phyloP scores from a whole-genome alignment of 129 eudicot species.

The Heracleum sosnowskyi region DNA sequence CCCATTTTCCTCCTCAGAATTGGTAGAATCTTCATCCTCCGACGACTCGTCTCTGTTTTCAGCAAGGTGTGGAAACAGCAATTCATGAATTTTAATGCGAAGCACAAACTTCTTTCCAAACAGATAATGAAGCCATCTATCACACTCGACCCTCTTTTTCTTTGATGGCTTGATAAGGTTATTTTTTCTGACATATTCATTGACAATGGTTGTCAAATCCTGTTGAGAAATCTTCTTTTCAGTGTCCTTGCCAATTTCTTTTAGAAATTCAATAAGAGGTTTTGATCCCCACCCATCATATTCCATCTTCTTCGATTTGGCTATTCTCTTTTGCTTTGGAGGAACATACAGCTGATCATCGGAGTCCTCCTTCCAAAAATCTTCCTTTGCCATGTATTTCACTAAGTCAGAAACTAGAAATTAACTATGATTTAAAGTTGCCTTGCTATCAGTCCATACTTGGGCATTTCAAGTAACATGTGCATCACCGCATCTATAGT shows the following conservation, averaged over 20 bases:
- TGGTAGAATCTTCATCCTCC: conserved; percentile 41
- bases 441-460: neutral
- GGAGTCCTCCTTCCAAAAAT: conserved; percentile 48
- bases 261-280: conserved; percentile 64
- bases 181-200: conserved; percentile 36
- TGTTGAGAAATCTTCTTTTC: conserved; percentile 36
- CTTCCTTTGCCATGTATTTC: conserved; percentile 31
- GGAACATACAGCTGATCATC: conserved; percentile 15
- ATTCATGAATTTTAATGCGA: conserved; percentile 49
- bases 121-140: conserved; percentile 50
- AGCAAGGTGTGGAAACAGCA: conserved; percentile 60
- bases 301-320: conserved; percentile 46
- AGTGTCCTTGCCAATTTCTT: conserved; percentile 59
- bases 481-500: neutral
- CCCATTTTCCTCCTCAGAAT: conserved; percentile 33
- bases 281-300: conserved; percentile 84
- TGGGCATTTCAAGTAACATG: neutral
- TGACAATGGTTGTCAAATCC: conserved; percentile 50
- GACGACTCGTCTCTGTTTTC: conserved; percentile 56
- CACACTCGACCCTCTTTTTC: conserved; percentile 69
- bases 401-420: conserved; percentile 12
- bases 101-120: conserved; percentile 58
- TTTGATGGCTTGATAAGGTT: conserved; percentile 49
- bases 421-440: neutral
- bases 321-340: conserved; percentile 35